phyloP scores from a whole-genome alignment of 768 basidiomycete genomes.

The Galerina marginata region DNA sequence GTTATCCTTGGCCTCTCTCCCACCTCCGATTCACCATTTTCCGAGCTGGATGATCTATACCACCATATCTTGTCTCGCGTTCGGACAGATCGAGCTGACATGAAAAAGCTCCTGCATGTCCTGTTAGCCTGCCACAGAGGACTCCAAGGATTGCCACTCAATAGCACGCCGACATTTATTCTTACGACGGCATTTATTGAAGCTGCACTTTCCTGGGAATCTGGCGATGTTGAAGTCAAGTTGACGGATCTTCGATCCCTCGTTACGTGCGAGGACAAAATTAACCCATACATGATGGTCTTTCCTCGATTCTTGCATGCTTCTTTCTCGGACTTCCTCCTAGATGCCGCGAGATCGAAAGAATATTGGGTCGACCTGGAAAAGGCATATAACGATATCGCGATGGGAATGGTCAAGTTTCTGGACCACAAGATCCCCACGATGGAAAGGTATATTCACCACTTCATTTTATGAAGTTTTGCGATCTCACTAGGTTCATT shows the following conservation, averaged over 20 bases:
- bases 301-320: not conserved
- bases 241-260: constrained; percentile 3
- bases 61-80: not conserved
- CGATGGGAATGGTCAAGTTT: too few species aligned
- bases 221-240: not conserved
- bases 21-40: not conserved
- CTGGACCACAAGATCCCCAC: too few species aligned
- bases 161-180: not conserved
- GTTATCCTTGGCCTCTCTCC: not conserved
- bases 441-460: too few species aligned
- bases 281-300: not conserved
- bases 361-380: not conserved
- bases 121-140: not conserved
- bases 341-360: not conserved
- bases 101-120: not conserved
- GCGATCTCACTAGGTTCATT: too few species aligned
- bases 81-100: not conserved
- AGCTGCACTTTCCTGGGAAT: not conserved
- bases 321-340: not conserved
- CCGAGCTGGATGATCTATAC: constrained; percentile 1
- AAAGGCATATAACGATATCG: too few species aligned
- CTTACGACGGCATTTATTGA: not conserved
- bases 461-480: too few species aligned
- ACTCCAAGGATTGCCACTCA: not conserved
- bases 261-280: not conserved